Evolutionary conservation across 2,329 filamentous ascomycete genomes (phyloP), one percentile per base, ranked within the genome.

Genomic region (Hypoxylon sp.): DNA sequence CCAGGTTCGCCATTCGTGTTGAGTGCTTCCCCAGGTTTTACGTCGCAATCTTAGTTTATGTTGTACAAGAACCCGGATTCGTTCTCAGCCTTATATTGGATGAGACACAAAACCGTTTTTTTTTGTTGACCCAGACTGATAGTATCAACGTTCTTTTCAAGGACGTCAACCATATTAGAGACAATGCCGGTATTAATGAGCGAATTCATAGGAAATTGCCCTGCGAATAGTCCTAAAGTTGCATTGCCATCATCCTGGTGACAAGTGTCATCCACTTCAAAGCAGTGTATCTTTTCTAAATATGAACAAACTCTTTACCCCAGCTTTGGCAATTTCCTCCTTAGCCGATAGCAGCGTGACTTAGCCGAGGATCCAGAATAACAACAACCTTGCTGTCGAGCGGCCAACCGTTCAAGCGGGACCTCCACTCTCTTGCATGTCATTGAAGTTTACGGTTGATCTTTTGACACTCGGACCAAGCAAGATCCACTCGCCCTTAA

Each of bases 371-470:
- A 55, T 35, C 62, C 31, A 55, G 17, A 24, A 47, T 37, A 42
- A 47, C 46, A 42, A 59, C 61, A 53, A 62, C 53, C 13, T 59
- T 44, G 37, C 51, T 44, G 57, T 59, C 54, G 44, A 68, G 39
- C 54, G 44, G 22, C 44, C 54, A 54, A 44, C 35, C 29, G 24
- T 13, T 47, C 50, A 59, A 59, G 29, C 59, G 44, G 17, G 26
- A 48, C 58, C 46, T 63, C 68, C 65, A 66, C 68, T 55, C 14
- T 44, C 59, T 53, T 59, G 37, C 67, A 67, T 67, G 35, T 35
- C 39, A 26, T 42, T 53, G 53, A 60, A 55, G 33, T 57, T 37
- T 39, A 48, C 54, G 14, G 55, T 66, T 54, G 35, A 68, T 55
- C 37, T 54, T 62, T 59, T 14, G 14, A 48, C 48, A 5, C 39